Evolutionary conservation across 371 early-diverging fungal species (phyloP), one percentile per base, ranked within the genome.

Genomic region (Apophysomyces variabilis): DNA sequence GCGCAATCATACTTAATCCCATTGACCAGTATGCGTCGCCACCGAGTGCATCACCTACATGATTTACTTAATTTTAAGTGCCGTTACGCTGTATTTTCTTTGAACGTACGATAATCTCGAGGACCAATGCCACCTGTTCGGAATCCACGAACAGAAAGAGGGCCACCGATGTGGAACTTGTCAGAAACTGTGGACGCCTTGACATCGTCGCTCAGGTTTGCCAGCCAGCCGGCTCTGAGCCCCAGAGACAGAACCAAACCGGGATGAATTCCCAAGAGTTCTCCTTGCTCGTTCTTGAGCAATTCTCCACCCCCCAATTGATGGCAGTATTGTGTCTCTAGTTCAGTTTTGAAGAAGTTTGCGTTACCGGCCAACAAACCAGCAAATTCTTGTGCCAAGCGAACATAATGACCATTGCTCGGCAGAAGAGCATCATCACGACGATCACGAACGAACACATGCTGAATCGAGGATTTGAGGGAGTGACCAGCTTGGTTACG

Each of bases 401-500:
- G 84, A 45, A 94, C 32, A 57, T 83, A 90, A 65, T 85, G 75
- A 9, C 98, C 98, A 21, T 70, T 72, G 0, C 90, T 88, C 5
- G 97, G 97, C 44, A 95, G 74, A 57, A 90, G 71, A 11, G 83
- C 69, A 65, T 94, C 91, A 64, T 97, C 92, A 18, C 96, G 87
- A 32, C 77, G 77, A 64, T 97, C 96, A 43, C 82, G 77, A 0
- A 85, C 66, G 69, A 89, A 86, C 38, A 82, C 74, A 77, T 95
- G 91, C 4, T 78, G 73, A 44, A 96, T 60, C 0, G 94, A 83
- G 4, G 95, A 92, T 72, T 97, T 97, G 39, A 97, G 76, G 16
- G 92, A 81, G 72, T 97, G 92, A 0, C 96, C 97, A 14, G 92
- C 96, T 66, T 95, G 92, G 41, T 89, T 75, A 36, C 98, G 92